These are phyloP conservation scores for Isochrysis galbana DNA, from an alignment of 78 protist genomes.

Conservation along the genomic window DNA sequence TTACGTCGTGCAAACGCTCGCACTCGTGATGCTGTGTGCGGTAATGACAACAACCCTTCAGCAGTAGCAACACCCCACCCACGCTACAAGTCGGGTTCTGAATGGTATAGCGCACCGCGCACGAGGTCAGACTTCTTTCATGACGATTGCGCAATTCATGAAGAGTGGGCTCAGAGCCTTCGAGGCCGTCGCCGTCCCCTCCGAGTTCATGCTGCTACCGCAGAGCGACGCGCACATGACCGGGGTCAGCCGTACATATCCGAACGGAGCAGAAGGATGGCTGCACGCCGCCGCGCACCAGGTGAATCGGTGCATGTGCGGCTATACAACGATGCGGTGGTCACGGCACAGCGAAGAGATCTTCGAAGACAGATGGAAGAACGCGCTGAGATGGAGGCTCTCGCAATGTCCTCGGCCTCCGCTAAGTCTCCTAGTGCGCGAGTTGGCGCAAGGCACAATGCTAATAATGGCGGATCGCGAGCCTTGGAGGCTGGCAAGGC, in stretches of 20 bases:
- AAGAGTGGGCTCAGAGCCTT: not conserved
- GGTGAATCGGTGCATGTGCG: not conserved
- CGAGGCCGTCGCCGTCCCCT: not conserved
- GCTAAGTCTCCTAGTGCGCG: not conserved
- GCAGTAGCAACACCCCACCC: too few species aligned
- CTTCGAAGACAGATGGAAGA: not conserved
- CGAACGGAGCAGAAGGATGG: not conserved
- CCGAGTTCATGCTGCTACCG: not conserved
- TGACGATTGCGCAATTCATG: too few species aligned
- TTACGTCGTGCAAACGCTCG: too few species aligned
- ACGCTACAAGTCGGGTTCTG: too few species aligned
- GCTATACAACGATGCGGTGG: not conserved
- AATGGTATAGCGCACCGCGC: too few species aligned
- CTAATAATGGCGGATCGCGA: too few species aligned
- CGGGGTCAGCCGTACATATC: not conserved
- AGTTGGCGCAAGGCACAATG: not conserved
- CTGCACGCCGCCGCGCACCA: not conserved
- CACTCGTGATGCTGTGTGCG: too few species aligned
- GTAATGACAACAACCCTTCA: too few species aligned
- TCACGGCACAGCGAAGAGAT: not conserved
- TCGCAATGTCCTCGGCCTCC: not conserved
- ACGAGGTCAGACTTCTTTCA: too few species aligned
- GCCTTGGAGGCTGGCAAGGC: too few species aligned
- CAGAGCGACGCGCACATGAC: not conserved
- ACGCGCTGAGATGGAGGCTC: not conserved